Conservation (phyloP, 2,329 filamentous ascomycete genomes). For the Botrytis hyacinthi region DNA sequence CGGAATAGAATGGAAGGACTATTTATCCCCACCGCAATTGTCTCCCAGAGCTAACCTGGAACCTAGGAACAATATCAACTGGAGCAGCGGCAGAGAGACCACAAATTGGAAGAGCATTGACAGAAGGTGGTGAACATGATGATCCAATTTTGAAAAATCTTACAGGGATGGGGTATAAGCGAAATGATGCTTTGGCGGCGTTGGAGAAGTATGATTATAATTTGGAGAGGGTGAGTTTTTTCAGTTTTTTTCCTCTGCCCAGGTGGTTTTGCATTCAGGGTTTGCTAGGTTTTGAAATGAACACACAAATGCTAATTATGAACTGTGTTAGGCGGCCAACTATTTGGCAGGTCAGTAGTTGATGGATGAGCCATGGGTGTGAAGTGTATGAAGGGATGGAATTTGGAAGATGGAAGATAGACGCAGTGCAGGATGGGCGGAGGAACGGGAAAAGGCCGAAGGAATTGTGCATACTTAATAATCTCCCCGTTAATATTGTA, state of each 20-base stretch:
- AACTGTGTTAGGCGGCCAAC: neutral
- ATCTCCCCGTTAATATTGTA: constrained; percentile 1
- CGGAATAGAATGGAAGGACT: neutral
- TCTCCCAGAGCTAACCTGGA: too few relatives aligned
- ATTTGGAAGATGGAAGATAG: neutral
- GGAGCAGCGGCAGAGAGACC: constrained; percentile 37
- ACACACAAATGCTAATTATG: neutral
- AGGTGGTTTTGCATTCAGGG: neutral
- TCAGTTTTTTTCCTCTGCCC: neutral
- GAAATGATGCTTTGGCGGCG: constrained; percentile 70
- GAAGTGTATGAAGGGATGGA: neutral
- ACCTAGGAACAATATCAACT: neutral
- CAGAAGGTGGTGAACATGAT: constrained; percentile 75
- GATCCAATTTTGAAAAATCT: constrained; percentile 88
- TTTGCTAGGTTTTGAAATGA: neutral
- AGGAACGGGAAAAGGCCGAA: neutral
- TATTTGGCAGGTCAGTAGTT: constrained; percentile 6
- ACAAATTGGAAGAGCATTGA: constrained; percentile 64
- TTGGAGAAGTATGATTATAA: constrained; percentile 97
- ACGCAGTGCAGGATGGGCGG: neutral
- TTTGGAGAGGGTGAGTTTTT: constrained; percentile 74
- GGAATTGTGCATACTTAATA: constrained; percentile 15
- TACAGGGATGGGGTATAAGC: constrained; percentile 83
- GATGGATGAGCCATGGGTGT: neutral
- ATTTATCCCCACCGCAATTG: too few relatives aligned